Conservation (phyloP, 768 basidiomycete genomes). For the Lactifluus hygrophoroides region DNA sequence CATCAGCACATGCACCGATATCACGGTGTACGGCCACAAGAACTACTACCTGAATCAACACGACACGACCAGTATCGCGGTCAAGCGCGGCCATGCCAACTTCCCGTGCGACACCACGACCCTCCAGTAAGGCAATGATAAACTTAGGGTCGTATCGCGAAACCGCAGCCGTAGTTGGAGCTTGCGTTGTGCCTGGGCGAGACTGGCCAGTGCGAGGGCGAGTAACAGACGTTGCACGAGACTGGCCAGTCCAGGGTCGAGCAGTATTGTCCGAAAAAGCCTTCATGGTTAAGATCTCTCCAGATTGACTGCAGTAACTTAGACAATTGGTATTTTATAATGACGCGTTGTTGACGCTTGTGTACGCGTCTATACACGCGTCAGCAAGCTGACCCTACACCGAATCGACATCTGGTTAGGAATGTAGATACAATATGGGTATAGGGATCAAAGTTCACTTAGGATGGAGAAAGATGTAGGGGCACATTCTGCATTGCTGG, state of each 20-base stretch:
- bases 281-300: conserved; percentile 5
- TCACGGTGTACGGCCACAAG: neutral
- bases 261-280: conserved; percentile 24
- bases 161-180: conserved; percentile 52
- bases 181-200: conserved; percentile 48
- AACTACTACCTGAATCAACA: conserved; percentile 63
- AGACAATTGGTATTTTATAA: neutral
- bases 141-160: conserved; percentile 51
- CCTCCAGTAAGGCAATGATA: conserved; percentile 65
- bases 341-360: neutral
- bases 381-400: neutral
- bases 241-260: conserved; percentile 49
- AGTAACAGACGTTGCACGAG: conserved; percentile 32
- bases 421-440: neutral
- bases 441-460: neutral
- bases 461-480: neutral
- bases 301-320: neutral
- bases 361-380: neutral
- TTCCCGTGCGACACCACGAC: conserved; percentile 70
- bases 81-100: conserved; percentile 86
- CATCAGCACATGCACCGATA: neutral
- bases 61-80: conserved; percentile 63
- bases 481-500: neutral
- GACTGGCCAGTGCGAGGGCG: conserved; percentile 31
- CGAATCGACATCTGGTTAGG: neutral